A percentile compares a stretch with the other conserved stretches of the same genome.
phyloP scores from a whole-genome alignment of 2,329 filamentous ascomycete genomes.

The Penicillium crustosum region DNA sequence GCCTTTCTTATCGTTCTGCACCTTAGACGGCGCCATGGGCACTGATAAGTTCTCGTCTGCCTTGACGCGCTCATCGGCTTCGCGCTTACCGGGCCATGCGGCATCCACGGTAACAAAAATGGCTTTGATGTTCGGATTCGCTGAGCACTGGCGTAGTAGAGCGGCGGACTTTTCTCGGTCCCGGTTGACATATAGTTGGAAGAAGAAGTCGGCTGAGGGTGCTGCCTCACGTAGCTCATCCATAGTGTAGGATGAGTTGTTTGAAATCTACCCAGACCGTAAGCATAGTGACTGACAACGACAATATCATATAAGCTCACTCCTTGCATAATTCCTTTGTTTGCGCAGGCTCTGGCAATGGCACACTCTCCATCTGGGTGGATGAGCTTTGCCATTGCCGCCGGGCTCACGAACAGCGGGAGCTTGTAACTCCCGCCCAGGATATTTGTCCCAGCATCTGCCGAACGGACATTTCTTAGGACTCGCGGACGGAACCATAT shows the following conservation, averaged over 20 bases:
- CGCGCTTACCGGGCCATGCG: slow-evolving; percentile 56
- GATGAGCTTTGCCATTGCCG: slow-evolving; percentile 63
- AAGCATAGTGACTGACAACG: neutral
- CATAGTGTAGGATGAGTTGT: slow-evolving; percentile 60
- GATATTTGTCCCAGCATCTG: slow-evolving; percentile 55
- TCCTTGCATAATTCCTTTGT: slow-evolving; percentile 57
- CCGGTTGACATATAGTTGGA: slow-evolving; percentile 58
- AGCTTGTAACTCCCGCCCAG: slow-evolving; percentile 54
- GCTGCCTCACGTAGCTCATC: slow-evolving; percentile 53
- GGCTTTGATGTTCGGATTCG: slow-evolving; percentile 44
- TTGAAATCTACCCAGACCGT: slow-evolving; percentile 50
- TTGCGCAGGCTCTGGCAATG: slow-evolving; percentile 54
- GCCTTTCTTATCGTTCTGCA: slow-evolving; percentile 53
- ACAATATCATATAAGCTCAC: slow-evolving; percentile 38
- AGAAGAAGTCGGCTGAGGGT: slow-evolving; percentile 48
- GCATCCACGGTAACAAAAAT: slow-evolving; percentile 58
- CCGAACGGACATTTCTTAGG: slow-evolving; percentile 56
- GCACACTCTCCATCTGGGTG: slow-evolving; percentile 65
- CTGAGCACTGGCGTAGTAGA: slow-evolving; percentile 46
- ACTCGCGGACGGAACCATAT: slow-evolving; percentile 62
- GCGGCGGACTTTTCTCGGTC: slow-evolving; percentile 51
- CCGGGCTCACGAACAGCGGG: slow-evolving; percentile 64
- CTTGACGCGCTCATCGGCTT: slow-evolving; percentile 57
- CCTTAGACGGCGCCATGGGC: slow-evolving; percentile 46
- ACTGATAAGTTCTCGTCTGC: slow-evolving; percentile 46